phyloP scores from a whole-genome alignment of 2,329 filamentous ascomycete genomes.

The Arachnomyces sp. region DNA sequence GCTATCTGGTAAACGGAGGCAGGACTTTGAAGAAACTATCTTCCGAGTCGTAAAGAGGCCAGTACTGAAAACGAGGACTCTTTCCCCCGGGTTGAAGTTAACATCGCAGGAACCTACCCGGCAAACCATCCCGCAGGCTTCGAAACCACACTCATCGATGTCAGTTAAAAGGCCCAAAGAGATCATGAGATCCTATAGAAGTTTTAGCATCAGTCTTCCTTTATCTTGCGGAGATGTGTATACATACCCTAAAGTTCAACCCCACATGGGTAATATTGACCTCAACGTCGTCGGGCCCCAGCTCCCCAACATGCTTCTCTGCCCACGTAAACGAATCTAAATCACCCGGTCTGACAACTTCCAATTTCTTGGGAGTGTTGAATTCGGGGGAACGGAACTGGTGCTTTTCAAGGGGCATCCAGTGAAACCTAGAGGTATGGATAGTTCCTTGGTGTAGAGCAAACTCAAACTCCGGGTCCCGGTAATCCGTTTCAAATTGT shows the following conservation, averaged over 20 bases:
- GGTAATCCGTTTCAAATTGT: neutral
- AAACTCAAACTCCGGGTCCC: slow-evolving; percentile 5
- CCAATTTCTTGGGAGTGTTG: neutral
- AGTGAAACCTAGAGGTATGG: neutral
- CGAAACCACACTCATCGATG: neutral
- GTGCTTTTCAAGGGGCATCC: neutral
- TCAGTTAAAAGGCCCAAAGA: too few relatives aligned
- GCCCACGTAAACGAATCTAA: too few relatives aligned
- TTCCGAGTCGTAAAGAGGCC: neutral
- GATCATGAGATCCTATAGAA: neutral
- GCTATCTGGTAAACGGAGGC: slow-evolving; percentile 4
- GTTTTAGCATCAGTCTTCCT: too few relatives aligned
- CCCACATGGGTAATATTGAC: too few relatives aligned
- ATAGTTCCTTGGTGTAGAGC: neutral
- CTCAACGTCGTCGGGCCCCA: too few relatives aligned
- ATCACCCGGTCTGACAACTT: too few relatives aligned
- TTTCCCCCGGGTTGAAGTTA: too few relatives aligned
- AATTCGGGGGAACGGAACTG: neutral
- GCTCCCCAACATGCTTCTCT: neutral
- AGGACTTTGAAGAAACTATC: neutral
- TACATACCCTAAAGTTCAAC: too few relatives aligned
- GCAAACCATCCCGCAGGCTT: too few relatives aligned
- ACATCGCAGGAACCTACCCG: too few relatives aligned
- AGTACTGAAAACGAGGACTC: too few relatives aligned
- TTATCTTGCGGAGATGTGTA: neutral